Conservation (phyloP, 2,329 filamentous ascomycete genomes). For the Trichophyton equinum region DNA sequence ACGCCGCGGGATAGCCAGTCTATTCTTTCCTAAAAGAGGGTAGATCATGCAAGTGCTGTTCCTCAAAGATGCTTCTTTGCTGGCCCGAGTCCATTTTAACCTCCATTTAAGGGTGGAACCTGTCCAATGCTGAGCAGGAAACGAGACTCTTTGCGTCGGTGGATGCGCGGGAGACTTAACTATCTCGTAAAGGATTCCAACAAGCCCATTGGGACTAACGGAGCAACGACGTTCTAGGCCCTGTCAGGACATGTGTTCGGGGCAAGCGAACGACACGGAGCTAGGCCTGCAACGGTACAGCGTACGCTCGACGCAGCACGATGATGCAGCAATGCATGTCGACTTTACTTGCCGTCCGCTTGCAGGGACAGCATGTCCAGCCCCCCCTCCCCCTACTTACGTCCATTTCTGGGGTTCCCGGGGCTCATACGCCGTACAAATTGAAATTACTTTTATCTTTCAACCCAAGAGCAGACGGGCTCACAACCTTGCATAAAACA, state of each 20-base stretch:
- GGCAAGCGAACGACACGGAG: constrained; percentile 1
- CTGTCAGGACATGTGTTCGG: constrained; percentile 1
- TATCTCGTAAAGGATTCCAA: background rate
- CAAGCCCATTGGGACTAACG: constrained; percentile 1
- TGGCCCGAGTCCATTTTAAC: background rate
- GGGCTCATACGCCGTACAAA: background rate
- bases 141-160: background rate
- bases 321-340: background rate
- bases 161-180: background rate
- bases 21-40: background rate
- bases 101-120: background rate
- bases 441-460: background rate
- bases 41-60: background rate
- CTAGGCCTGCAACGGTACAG: background rate
- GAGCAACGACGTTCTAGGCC: constrained; percentile 1
- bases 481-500: background rate
- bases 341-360: background rate
- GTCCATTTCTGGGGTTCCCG: background rate
- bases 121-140: background rate
- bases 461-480: background rate
- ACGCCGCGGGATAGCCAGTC: background rate
- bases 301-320: too few species aligned
- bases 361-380: background rate
- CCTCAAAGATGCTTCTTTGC: background rate
- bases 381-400: background rate